phyloP scores from a whole-genome alignment of 345 rosid genomes.

The Eucalyptus cloeziana region DNA sequence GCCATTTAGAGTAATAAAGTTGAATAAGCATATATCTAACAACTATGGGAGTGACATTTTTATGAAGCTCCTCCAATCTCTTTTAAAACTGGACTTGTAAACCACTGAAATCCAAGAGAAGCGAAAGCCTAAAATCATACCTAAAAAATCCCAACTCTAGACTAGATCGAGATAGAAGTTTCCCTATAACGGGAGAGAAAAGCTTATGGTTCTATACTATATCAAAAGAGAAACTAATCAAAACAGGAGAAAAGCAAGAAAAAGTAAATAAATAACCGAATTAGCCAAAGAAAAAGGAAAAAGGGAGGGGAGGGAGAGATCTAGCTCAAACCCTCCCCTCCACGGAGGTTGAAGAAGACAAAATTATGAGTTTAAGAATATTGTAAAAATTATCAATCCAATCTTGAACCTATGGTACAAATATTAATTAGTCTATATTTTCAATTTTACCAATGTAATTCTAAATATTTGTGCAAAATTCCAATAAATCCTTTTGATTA shows the following conservation, averaged over 20 bases:
- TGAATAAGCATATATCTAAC: background rate
- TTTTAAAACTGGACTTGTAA: background rate
- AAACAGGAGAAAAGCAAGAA: too few relatives aligned
- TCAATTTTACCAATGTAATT: background rate
- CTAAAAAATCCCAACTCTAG: background rate
- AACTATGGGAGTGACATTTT: fast-evolving
- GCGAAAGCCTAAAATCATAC: background rate
- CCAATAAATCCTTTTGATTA: background rate
- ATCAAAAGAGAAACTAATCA: background rate
- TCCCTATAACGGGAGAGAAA: background rate
- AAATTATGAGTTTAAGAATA: background rate
- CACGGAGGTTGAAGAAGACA: background rate
- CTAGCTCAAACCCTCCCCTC: background rate
- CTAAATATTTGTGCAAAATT: background rate
- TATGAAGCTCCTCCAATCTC: fast-evolving
- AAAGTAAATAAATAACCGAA: too few relatives aligned
- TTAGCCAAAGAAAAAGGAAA: too few relatives aligned
- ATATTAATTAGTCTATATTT: background rate
- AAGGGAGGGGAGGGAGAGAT: background rate
- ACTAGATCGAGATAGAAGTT: background rate
- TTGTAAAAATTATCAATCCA: background rate
- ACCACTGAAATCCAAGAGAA: fast-evolving
- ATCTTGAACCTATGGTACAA: background rate
- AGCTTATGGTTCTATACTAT: background rate
- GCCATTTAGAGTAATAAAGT: background rate